Evolutionary conservation across 805 yeast genomes (phyloP).

Genomic region (Ogataea allantospora): DNA sequence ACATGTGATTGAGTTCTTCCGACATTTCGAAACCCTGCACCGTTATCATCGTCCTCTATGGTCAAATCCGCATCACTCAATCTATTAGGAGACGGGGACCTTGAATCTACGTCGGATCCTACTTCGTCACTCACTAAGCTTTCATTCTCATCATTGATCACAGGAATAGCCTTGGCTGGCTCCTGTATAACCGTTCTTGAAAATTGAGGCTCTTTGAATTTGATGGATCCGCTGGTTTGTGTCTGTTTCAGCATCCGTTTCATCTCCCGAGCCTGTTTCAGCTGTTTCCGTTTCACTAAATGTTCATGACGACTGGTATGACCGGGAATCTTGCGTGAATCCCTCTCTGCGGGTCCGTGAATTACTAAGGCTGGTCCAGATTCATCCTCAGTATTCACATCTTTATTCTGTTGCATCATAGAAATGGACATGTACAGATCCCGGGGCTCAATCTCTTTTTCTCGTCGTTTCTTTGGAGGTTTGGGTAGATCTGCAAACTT

Average conservation of each 20-base stretch:
- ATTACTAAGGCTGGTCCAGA: constrained; percentile 80
- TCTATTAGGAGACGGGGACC: background rate
- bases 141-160: constrained; percentile 15
- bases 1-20: constrained; percentile 27
- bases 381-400: constrained; percentile 40
- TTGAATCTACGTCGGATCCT: constrained; percentile 15
- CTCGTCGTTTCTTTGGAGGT: constrained; percentile 39
- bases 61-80: constrained; percentile 19
- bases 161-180: background rate
- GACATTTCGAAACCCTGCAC: constrained; percentile 16
- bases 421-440: constrained; percentile 84
- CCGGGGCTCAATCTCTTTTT: constrained; percentile 65
- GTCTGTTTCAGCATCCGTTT: constrained; percentile 10
- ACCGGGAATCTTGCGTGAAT: constrained; percentile 31
- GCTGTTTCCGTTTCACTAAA: constrained; percentile 23
- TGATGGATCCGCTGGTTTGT: constrained; percentile 13
- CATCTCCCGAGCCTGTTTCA: constrained; percentile 20
- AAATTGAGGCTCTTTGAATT: constrained; percentile 21
- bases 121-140: constrained; percentile 26
- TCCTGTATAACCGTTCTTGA: background rate
- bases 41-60: constrained; percentile 12
- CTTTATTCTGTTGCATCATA: constrained; percentile 61
- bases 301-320: constrained; percentile 19
- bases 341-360: constrained; percentile 74
- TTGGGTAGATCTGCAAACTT: constrained; percentile 61